Conservation (phyloP, 768 basidiomycete genomes). For the Gloeophyllum trabeum region DNA sequence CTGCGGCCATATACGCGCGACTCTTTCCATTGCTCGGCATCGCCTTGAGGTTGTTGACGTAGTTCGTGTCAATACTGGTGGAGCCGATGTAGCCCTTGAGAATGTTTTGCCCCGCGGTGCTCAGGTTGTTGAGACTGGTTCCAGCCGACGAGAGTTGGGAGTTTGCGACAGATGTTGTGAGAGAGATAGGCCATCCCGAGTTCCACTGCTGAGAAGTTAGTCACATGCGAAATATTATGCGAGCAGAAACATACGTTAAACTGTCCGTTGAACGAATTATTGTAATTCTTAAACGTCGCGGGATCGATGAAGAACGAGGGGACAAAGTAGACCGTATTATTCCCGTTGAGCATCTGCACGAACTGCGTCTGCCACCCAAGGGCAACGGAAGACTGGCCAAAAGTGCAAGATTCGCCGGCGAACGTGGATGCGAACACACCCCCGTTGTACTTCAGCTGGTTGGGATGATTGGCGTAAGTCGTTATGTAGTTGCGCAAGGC, state of each 20-base stretch:
- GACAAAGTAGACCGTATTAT: neutral
- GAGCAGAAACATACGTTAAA: neutral
- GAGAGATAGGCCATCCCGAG: neutral
- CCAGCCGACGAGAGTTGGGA: conserved; percentile 20
- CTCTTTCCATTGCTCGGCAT: conserved; percentile 1
- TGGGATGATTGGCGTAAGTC: neutral
- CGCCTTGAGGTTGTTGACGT: neutral
- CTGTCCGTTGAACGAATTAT: neutral
- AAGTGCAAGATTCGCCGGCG: neutral
- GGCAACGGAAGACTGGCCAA: neutral
- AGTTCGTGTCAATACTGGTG: conserved; percentile 9
- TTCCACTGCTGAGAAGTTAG: neutral
- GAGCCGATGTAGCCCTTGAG: conserved; percentile 14
- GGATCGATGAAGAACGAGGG: neutral
- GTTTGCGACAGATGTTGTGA: conserved; percentile 23
- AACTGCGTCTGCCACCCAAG: neutral
- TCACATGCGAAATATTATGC: neutral
- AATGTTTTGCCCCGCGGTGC: conserved; percentile 4
- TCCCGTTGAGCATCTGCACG: neutral
- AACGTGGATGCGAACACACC: neutral
- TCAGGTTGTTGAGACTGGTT: conserved; percentile 7
- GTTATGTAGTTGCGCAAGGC: neutral
- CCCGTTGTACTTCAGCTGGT: neutral
- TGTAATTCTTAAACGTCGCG: neutral
- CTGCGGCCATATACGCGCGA: neutral